Evolutionary conservation across 2,329 filamentous ascomycete genomes (phyloP), one percentile per base, ranked within the genome.

Genomic region (Epichloe amarillans): DNA sequence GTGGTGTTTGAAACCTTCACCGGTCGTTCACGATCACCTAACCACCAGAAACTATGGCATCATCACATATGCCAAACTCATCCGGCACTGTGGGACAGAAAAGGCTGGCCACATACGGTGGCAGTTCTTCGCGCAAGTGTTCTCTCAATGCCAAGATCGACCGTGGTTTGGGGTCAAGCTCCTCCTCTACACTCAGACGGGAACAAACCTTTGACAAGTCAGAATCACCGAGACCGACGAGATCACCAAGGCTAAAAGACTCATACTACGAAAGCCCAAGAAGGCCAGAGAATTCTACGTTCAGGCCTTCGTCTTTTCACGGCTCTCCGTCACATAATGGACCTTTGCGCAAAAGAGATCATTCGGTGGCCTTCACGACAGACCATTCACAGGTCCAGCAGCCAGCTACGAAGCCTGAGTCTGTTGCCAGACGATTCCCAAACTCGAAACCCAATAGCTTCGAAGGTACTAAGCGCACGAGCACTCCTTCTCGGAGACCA

Each of bases 401-500:
- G 14, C 19, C 30, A 44, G 19, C 10, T 19, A 21, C 30, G n/a
- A 44, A 10, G 15, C 35, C 47, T 19, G 21, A 19, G 5, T 38
- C 19, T 33, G 6, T 35, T 12, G n/a, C 15, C 35, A 14, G 35
- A 2, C 49, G 35, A 35, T 4, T 21, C 39, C n/a, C 49, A 40
- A 39, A 35, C 14, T 14, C 47, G 40, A 44, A 26, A 23, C 7
- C 19, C 26, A 6, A 15, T 14, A 3, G 15, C 40, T 21, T 33
- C 2, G 10, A 37, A 42, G 36, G 19, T 11, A 38, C 14, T 4
- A 11, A 40, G 30, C 19, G 44, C 6, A 41, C 40, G 17, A n/a
- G 12, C 17, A 49, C 42, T 23, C 26, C 46, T 23, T n/a, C 51
- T 19, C 52, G 54, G 11, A 50, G 50, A 14, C 55, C 46, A 19